Evolutionary conservation across 495 filamentous ascomycete species (phyloP).

Genomic region (Penicilliopsis zonata): DNA sequence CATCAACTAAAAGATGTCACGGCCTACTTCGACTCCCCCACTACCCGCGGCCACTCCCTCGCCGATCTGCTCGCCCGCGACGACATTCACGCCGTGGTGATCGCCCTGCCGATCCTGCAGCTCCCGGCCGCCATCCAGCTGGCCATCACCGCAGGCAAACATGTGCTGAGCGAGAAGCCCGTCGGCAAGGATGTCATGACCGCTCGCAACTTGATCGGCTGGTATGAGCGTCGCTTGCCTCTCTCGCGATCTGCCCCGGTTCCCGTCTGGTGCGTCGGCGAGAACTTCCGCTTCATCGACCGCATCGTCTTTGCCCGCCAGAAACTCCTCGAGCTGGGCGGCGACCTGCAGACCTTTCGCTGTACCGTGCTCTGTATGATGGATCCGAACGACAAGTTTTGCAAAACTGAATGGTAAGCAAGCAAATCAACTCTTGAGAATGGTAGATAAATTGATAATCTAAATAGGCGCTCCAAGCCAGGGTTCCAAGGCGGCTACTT

Average conservation of each 20-base stretch:
- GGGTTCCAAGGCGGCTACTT: constrained; percentile 58
- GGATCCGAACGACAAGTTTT: background rate
- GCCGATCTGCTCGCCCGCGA: constrained; percentile 10
- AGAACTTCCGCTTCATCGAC: constrained; percentile 56
- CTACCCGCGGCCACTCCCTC: constrained; percentile 6
- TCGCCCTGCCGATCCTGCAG: constrained; percentile 11
- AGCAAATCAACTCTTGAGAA: no score
- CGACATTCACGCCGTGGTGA: constrained; percentile 13
- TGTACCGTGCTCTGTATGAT: background rate
- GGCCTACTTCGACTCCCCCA: constrained; percentile 8
- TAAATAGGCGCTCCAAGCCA: constrained; percentile 53
- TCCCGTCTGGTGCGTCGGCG: constrained; percentile 42
- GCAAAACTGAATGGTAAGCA: no score
- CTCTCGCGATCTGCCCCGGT: constrained; percentile 2
- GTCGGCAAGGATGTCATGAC: constrained; percentile 45
- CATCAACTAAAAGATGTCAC: constrained; percentile 1
- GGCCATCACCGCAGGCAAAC: constrained; percentile 12
- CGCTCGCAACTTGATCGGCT: constrained; percentile 42
- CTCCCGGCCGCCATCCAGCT: constrained; percentile 10
- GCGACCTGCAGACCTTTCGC: background rate
- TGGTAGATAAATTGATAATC: no score
- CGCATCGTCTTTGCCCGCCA: constrained; percentile 35
- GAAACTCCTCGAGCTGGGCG: background rate
- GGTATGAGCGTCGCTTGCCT: constrained; percentile 39
- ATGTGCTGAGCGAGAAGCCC: constrained; percentile 55